Evolutionary conservation across 768 basidiomycete species (phyloP), one percentile per base, ranked within the genome.

Genomic region (Chalciporus sphaerocephalus): DNA sequence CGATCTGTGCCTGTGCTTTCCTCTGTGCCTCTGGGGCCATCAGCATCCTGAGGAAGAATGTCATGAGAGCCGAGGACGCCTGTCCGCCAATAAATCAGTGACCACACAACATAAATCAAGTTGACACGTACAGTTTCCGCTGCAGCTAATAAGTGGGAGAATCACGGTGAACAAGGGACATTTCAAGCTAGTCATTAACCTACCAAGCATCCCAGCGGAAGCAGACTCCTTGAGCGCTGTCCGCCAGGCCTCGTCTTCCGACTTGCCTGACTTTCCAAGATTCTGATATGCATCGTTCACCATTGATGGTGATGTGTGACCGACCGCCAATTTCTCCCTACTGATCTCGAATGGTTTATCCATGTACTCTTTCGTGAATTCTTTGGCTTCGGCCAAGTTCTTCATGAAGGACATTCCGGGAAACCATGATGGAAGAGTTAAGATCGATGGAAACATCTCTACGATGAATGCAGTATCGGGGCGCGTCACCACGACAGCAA

Each of bases 31-130:
- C 42, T 12, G 46, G 48, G 17, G 18, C 43, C 24, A 46, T 11
- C 18, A 40, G 24, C 53, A 55, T 51, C 46, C 40, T 24, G 21
- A 47, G 42, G 16, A 46, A 28, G 20, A 55, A 47, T 16, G 23
- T 38, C 44, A 55, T 32, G 21, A 46, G 34, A 17, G 62, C 65
- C 2, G 45, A 70, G 37, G 44, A 55, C 53, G 46, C 36, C 18
- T 34, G n/a, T n/a, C 28, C 4, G 17, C 20, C 5, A 18, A 8
- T 11, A 21, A 20, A 10, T 53, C 38, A 41, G 22, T 12, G 15
- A 18, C 5, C 5, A 13, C 2, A n/a, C 13, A 23, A 23, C 35
- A 16, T 34, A 10, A 15, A 28, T 32, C 2, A 36, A 10, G 25
- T 13, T 15, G 11, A 33, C 15, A 55, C 43, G 11, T 7, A 56